Evolutionary conservation across 192 early-diverging fungal species (phyloP), one percentile per base, ranked within the genome.

Genomic region (Gryganskiella cystojenkinii): DNA sequence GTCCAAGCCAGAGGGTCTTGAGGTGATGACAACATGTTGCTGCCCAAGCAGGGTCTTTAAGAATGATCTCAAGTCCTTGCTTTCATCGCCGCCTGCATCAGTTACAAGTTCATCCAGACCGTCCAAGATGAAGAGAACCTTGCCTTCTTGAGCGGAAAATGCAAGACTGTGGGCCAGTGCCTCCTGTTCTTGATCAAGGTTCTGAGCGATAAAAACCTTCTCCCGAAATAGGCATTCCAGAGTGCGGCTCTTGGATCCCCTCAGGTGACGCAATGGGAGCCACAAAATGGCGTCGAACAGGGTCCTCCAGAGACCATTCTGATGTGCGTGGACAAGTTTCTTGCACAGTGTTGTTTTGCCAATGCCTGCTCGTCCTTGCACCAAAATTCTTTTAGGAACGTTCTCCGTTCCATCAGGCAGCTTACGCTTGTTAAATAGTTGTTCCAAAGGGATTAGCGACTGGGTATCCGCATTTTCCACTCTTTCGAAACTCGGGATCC

Each of bases 261-360:
- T 51, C n/a, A 69, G 67, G 10, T 33, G 49, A 33, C 67, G 67
- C 35, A 69, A 24, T 42, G 67, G 67, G 25, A 69, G 25, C 67
- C 67, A 69, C 20, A 69, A 19, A 1, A 69, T 50, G 15, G 50
- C 31, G 13, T 69, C 58, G 42, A 69, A 69, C 0, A 31, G 67
- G 42, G 53, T 50, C 30, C 15, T 52, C 67, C 67, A 69, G 1
- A 45, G 20, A 4, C 57, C 57, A 20, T 0, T 43, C 51, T 69
- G 67, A 44, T 54, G 50, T 30, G 17, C 15, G 15, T 61, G 47
- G 17, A 69, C 57, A 34, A 69, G 15, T 50, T 54, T 69, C 43
- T 69, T 69, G 58, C 67, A 69, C 5, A 69, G 40, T 59, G 67
- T 69, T 28, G 67, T 61, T 19, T 69, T 69, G 34, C 67, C 67